These are phyloP conservation scores for Chlorella variabilis DNA, from an alignment of 163 green algal genomes.

Conservation along the genomic window DNA sequence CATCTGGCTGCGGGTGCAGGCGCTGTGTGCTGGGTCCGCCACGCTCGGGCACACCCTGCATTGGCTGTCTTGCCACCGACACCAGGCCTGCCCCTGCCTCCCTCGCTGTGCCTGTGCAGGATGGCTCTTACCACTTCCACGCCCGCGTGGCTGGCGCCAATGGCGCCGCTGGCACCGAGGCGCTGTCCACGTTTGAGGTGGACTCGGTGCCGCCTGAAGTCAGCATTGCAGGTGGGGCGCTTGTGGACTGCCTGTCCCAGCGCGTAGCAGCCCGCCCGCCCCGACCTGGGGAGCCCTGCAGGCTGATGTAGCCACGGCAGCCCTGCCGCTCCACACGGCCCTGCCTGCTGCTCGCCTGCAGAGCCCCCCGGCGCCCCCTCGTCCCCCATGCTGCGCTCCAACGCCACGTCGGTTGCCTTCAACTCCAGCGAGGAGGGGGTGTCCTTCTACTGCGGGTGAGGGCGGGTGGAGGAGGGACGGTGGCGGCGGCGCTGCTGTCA, in stretches of 20 bases:
- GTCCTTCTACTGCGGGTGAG: conserved; percentile 43
- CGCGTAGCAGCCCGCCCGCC: neutral
- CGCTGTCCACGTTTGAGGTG: conserved; percentile 40
- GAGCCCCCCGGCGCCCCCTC: neutral
- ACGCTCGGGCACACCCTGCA: neutral
- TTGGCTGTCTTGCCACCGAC: too few species aligned
- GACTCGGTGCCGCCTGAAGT: conserved; percentile 59
- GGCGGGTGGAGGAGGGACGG: too few species aligned
- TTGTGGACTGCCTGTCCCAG: neutral
- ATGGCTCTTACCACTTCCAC: conserved; percentile 26
- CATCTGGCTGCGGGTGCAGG: neutral
- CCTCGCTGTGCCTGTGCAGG: too few species aligned
- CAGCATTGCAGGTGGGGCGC: conserved; percentile 44
- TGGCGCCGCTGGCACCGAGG: neutral
- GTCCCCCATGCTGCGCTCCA: neutral
- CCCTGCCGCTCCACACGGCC: too few species aligned
- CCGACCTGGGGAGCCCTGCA: neutral
- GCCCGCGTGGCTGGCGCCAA: neutral
- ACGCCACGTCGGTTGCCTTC: conserved; percentile 25
- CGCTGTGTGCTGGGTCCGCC: neutral
- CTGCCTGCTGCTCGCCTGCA: neutral
- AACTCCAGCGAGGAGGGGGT: conserved; percentile 29
- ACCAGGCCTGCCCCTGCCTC: too few species aligned
- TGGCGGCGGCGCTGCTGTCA: too few species aligned
- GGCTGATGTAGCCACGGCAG: neutral